These are phyloP conservation scores for Tolypocladium capitatum DNA, from an alignment of 2,329 filamentous ascomycete genomes.

Conservation along the genomic window DNA sequence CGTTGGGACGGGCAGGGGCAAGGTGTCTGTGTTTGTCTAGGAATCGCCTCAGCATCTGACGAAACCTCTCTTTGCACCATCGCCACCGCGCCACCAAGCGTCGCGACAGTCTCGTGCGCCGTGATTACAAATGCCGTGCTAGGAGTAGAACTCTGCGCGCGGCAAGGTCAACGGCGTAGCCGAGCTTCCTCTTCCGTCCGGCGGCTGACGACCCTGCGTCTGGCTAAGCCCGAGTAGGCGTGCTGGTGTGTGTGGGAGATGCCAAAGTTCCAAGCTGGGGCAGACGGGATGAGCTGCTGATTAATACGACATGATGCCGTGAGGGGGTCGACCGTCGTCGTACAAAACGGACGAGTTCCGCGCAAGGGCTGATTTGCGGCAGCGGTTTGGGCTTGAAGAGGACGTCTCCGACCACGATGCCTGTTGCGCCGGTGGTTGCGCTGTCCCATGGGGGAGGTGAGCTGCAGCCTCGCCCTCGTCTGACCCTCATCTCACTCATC, in stretches of 20 bases:
- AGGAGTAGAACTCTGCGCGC: constrained; percentile 10
- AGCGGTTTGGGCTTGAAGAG: neutral
- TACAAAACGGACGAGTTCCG: neutral
- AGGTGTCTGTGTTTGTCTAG: constrained; percentile 6
- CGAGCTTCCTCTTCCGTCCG: constrained; percentile 2
- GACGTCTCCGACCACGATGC: constrained; percentile 16
- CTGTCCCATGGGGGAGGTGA: constrained; percentile 36
- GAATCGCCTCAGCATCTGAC: neutral
- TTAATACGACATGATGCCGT: neutral
- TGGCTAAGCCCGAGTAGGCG: neutral
- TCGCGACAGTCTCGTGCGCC: no score
- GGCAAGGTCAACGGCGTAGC: no score
- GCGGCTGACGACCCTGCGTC: no score
- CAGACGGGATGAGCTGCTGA: neutral
- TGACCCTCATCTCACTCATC: no score
- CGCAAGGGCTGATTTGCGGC: neutral
- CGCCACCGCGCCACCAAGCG: no score
- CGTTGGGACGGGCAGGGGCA: constrained; percentile 24
- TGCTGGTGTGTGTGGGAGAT: neutral
- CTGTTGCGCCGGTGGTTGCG: constrained; percentile 30
- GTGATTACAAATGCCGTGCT: neutral
- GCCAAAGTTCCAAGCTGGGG: neutral
- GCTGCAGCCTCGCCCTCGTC: constrained; percentile 1
- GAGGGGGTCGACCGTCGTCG: neutral
- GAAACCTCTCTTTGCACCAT: no score